These are phyloP conservation scores for Yamadazyma pseudoaaseri DNA, from an alignment of 1,139 yeast species.

Conservation along the genomic window DNA sequence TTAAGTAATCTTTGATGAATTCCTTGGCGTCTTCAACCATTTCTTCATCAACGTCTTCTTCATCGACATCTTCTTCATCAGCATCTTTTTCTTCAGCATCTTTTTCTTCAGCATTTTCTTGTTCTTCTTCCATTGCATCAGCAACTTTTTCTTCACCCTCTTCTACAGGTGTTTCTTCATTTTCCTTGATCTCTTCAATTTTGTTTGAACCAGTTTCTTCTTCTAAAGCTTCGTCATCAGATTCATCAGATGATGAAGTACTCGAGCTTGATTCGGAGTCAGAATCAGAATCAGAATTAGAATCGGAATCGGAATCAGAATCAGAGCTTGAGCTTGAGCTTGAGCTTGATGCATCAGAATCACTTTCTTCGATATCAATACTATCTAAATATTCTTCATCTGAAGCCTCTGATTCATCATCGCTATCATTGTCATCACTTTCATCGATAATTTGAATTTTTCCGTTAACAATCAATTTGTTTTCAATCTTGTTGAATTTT, in stretches of 20 bases:
- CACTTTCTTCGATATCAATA: conserved; percentile 7
- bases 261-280: conserved; percentile 15
- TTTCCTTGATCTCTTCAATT: conserved; percentile 3
- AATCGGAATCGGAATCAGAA: conserved; percentile 9
- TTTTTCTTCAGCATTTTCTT: conserved; percentile 7
- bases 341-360: conserved; percentile 4
- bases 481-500: conserved; percentile 41
- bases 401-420: conserved; percentile 17
- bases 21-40: conserved; percentile 41
- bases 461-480: conserved; percentile 44
- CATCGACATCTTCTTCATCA: conserved; percentile 6
- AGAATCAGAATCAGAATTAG: conserved; percentile 6
- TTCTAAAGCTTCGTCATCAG: conserved; percentile 7
- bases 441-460: conserved; percentile 28
- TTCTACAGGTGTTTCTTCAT: not conserved
- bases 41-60: conserved; percentile 27
- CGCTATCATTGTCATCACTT: conserved; percentile 21
- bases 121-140: conserved; percentile 7
- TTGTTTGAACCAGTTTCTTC: conserved; percentile 3
- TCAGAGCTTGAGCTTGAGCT: conserved; percentile 9
- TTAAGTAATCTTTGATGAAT: conserved; percentile 36
- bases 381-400: conserved; percentile 15
- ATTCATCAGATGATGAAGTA: conserved; percentile 13
- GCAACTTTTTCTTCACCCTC: conserved; percentile 5
- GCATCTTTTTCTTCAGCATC: conserved; percentile 1